Base-by-base conservation (phyloP, 2,329 filamentous ascomycete species). In the Ophiocordyceps polyrhachis-furcata region DNA sequence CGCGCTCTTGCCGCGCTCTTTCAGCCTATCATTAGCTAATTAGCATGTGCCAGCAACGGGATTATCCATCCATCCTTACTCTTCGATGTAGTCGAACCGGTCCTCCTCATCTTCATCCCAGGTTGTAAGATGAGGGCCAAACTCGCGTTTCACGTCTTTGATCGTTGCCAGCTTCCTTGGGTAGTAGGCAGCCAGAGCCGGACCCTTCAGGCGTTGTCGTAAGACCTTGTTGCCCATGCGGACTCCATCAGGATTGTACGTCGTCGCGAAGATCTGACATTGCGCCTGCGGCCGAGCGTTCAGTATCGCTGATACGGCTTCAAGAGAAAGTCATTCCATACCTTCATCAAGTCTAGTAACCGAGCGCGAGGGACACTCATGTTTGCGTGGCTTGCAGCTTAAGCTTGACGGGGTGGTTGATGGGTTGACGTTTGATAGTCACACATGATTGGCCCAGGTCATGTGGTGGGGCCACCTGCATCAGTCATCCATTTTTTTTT, bases 201-300 rank as follows among this genome's bases (percentile, higher is more conserved):
- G 84, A n/a, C 91, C 91, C 57, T 75, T 78, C 50, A 96, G 70
- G 57, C 88, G 79, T 62, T 95, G 83, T 57, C 88, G 84, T 48
- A 98, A 71, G 60, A 98, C 71, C 64, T 91, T 93, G 68, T 91
- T 95, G 57, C 91, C 91, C 53, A 85, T 76, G 49, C 91, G 84
- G 49, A 82, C 62, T 53, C 79, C 70, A 45, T 85, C 73, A 23
- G 91, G 91, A 65, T 98, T 98, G 70, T 79, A 96, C 44, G 81
- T 88, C 43, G 83, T 84, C 56, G 80, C 81, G 70, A 96, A 98
- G 67, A 96, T 76, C 61, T 80, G 77, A 72, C 86, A 94, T 81
- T 88, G 87, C 58, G 76, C 74, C 88, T 95, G 14, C 40, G 55
- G 40, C 1, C 13, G 14, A 28, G 21, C 23, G 25, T 28, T 28